Base-by-base conservation (phyloP, 2,329 filamentous ascomycete species). In the Plenodomus biglobosus region DNA sequence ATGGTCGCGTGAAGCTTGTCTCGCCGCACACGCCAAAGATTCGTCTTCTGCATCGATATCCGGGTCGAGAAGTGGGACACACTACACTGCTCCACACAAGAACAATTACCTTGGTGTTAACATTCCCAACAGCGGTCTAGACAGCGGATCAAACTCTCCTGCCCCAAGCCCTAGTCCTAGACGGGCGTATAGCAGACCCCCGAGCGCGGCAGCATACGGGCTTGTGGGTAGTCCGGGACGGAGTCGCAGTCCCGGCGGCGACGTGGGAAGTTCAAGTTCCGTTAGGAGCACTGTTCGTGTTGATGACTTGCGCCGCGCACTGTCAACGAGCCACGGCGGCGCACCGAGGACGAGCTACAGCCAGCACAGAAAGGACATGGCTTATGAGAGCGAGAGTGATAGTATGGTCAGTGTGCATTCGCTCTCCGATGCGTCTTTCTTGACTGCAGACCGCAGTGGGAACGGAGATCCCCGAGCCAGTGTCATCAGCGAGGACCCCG, bases 1-100 rank as follows among this genome's bases (percentile, higher is more conserved):
- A 40, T 96, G 92, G 92, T 87, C 84, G 34, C 85, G 85, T 64
- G 91, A 95, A 18, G 74, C 78, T 13, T 88, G 87, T 24, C 75
- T 94, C 43, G 81, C 85, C 10, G 78, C 82, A 32, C 80, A 89
- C 40, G 84, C 87, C 50, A 83, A 77, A 49, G 77, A 88, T 46
- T 85, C 85, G 60, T 88, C 86, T 60, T 83, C 88, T 0, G 82
- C 83, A 11, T 95, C 90, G 3, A 75, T 95, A 45, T 88, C 78
- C 44, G 90, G 90, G 18, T 95, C 90, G 2, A 84, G 83, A 54
- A 79, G 82, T 1, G 68, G 62, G 0, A 64, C 65, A 0, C 53
- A 58, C 7, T 57, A 61, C 46, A 69, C 67, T 2, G 47, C 52
- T 10, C 59, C 61, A 3, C 64, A 66, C 11, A 66, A 60, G 47